Conservation (phyloP, 2,329 filamentous ascomycete species). For the Talaromyces sp. region DNA sequence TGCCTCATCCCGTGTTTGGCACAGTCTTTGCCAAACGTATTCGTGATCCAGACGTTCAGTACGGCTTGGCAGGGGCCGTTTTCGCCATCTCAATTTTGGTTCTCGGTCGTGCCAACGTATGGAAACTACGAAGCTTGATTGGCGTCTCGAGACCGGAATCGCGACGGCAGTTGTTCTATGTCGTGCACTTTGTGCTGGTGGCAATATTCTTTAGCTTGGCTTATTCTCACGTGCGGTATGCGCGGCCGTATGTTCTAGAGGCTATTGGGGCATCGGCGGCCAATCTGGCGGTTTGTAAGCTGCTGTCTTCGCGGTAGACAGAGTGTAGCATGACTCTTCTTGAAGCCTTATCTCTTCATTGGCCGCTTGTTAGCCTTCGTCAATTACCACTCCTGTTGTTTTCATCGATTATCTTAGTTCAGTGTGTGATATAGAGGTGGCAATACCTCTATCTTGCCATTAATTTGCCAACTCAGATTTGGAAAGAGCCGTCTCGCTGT, state of each 20-base stretch:
- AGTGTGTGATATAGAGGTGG: too few relatives aligned
- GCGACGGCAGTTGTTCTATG: constrained; percentile 51
- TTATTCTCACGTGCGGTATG: constrained; percentile 55
- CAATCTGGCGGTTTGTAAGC: constrained; percentile 36
- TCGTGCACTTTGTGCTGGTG: constrained; percentile 53
- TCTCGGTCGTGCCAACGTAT: constrained; percentile 44
- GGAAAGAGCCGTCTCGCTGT: not conserved
- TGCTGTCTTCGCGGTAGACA: constrained; percentile 13
- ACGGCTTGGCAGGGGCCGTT: constrained; percentile 50
- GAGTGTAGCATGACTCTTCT: not conserved
- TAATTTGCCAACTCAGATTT: too few relatives aligned
- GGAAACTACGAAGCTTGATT: constrained; percentile 29
- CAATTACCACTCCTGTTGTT: not conserved
- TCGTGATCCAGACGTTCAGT: constrained; percentile 55
- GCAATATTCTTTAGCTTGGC: constrained; percentile 47
- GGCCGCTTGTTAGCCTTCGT: not conserved
- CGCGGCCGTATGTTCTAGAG: constrained; percentile 53
- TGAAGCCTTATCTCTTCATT: too few relatives aligned
- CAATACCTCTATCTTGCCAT: too few relatives aligned
- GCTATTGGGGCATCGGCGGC: constrained; percentile 45
- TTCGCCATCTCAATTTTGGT: constrained; percentile 48
- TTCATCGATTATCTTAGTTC: too few relatives aligned
- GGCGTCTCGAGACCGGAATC: constrained; percentile 24
- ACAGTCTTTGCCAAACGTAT: constrained; percentile 52
- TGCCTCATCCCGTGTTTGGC: constrained; percentile 35